Evolutionary conservation across 768 basidiomycete species (phyloP).

Genomic region (Lepiota subincarnata): DNA sequence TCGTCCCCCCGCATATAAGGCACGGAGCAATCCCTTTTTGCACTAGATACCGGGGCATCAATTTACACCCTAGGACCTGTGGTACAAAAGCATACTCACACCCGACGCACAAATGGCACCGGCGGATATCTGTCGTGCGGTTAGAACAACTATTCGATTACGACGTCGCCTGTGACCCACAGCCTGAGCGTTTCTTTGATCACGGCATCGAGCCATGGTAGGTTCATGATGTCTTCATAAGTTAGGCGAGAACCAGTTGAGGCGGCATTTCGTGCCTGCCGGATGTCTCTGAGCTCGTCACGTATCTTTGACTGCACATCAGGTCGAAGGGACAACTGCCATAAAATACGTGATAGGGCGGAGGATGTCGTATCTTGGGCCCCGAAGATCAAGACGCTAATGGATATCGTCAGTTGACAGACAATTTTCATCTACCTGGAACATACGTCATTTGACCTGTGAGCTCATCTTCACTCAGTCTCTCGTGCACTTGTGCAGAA

Average conservation of each 20-base stretch:
- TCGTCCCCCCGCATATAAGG: slow-evolving; percentile 34
- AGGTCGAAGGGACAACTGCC: slow-evolving; percentile 31
- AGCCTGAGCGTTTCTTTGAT: slow-evolving; percentile 44
- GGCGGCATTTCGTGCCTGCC: slow-evolving; percentile 10
- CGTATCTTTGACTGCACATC: slow-evolving; percentile 37
- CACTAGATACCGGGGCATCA: slow-evolving; percentile 21
- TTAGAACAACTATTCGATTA: background rate
- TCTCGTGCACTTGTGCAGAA: slow-evolving; percentile 26
- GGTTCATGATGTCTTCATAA: slow-evolving; percentile 32
- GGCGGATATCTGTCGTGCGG: slow-evolving; percentile 35
- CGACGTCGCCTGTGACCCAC: slow-evolving; percentile 22
- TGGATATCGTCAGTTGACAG: background rate
- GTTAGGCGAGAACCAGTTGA: slow-evolving; percentile 19
- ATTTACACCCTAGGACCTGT: background rate
- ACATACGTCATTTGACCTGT: slow-evolving; percentile 48
- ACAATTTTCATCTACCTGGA: background rate
- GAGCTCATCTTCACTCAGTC: slow-evolving; percentile 39
- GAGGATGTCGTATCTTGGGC: slow-evolving; percentile 49
- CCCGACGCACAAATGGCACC: slow-evolving; percentile 42
- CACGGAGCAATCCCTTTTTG: slow-evolving; percentile 38
- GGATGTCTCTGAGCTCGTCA: slow-evolving; percentile 29
- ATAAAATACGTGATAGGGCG: slow-evolving; percentile 37
- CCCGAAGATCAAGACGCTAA: slow-evolving; percentile 45
- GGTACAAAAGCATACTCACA: slow-evolving; percentile 24
- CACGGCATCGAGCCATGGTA: slow-evolving; percentile 42